A percentile compares a stretch with the other conserved stretches of the same genome.
Evolutionary conservation across 768 basidiomycete genomes (phyloP).

Genomic region (Gloeopeniophorella convolvens): DNA sequence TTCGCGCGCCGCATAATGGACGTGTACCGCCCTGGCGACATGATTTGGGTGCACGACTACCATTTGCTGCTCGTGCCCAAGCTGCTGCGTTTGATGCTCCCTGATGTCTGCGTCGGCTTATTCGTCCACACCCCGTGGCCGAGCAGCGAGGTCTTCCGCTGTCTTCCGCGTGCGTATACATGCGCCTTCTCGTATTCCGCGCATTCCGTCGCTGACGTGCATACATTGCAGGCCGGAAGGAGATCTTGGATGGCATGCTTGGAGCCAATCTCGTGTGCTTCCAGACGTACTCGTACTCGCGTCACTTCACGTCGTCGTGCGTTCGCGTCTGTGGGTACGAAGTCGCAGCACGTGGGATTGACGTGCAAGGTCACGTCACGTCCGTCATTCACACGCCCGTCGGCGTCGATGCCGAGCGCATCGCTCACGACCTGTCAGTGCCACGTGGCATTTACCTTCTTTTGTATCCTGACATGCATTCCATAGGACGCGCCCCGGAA

Average conservation of each 20-base stretch:
- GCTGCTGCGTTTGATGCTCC: conserved; percentile 66
- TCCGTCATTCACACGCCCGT: conserved; percentile 89
- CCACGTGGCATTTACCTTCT: conserved; percentile 21
- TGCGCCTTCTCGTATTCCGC: not conserved
- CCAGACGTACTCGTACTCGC: conserved; percentile 94
- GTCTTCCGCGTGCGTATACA: conserved; percentile 67
- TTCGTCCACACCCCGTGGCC: conserved; percentile 99
- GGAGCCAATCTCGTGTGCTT: conserved; percentile 95
- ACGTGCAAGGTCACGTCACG: conserved; percentile 80
- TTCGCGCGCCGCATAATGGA: conserved; percentile 74
- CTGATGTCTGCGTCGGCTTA: conserved; percentile 72
- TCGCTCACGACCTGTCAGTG: conserved; percentile 65
- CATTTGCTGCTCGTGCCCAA: conserved; percentile 89
- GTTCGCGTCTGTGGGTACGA: conserved; percentile 97
- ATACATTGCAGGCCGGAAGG: conserved; percentile 58
- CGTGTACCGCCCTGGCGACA: conserved; percentile 61
- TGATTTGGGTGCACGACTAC: conserved; percentile 95
- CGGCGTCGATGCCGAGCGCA: conserved; percentile 89
- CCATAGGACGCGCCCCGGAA: conserved; percentile 61
- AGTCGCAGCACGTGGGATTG: conserved; percentile 60
- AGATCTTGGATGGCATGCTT: conserved; percentile 96
- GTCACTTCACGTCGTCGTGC: conserved; percentile 93
- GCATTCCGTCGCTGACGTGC: conserved; percentile 1
- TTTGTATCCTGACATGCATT: not conserved
- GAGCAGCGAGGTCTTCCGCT: conserved; percentile 91